Conservation (phyloP, 495 filamentous ascomycete species). For the Penicillium steckii region DNA sequence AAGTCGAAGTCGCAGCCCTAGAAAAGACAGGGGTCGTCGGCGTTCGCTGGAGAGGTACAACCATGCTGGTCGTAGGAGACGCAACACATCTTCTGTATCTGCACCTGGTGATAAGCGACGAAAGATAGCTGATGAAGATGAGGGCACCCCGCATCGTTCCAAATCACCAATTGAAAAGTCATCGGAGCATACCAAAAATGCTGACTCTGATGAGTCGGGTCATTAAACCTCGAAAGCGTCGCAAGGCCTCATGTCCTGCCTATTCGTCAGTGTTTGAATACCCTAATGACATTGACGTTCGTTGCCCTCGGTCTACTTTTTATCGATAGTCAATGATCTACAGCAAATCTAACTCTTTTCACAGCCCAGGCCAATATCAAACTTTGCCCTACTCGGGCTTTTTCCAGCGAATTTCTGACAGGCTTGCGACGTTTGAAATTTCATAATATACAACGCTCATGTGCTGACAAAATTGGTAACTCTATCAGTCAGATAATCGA, state of each 20-base stretch:
- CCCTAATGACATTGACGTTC: not conserved
- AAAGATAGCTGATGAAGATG: conserved; percentile 60
- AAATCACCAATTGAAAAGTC: conserved; percentile 27
- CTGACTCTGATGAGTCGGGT: conserved; percentile 49
- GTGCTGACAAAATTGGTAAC: no score
- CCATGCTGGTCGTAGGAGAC: conserved; percentile 46
- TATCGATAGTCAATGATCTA: no score
- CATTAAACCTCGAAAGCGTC: conserved; percentile 23
- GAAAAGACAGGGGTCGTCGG: conserved; percentile 47
- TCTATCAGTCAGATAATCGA: no score
- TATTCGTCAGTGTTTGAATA: not conserved
- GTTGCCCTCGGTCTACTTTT: no score
- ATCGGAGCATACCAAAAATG: conserved; percentile 19
- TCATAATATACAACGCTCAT: no score
- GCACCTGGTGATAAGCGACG: conserved; percentile 49
- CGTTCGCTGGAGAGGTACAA: conserved; percentile 54
- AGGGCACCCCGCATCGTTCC: conserved; percentile 44
- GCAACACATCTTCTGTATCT: conserved; percentile 50
- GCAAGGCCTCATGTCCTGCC: not conserved
- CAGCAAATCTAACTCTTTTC: no score
- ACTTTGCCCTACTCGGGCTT: no score
- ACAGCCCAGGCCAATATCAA: no score
- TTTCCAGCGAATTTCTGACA: no score
- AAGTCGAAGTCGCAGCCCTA: conserved; percentile 31
- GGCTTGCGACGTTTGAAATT: no score